Evolutionary conservation across 1,139 yeast genomes (phyloP).

Genomic region (Protomyces pachydermus): DNA sequence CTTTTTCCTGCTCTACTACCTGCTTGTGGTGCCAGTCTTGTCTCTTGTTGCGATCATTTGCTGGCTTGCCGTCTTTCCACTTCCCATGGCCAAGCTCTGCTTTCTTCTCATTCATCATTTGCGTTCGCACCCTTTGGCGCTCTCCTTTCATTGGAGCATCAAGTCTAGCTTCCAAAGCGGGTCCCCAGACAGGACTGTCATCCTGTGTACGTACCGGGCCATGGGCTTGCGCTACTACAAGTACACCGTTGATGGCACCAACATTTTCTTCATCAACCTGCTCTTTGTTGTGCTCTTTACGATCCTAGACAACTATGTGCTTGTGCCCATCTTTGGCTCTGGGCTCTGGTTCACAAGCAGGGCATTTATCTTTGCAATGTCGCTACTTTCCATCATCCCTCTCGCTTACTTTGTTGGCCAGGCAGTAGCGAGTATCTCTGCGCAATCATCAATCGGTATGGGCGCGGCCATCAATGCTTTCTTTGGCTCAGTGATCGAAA

Average conservation of each 20-base stretch:
- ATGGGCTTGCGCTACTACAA: slow-evolving; percentile 90
- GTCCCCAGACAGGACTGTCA: slow-evolving; percentile 44
- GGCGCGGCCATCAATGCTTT: slow-evolving; percentile 98
- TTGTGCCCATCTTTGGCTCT: slow-evolving; percentile 52
- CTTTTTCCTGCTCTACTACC: slow-evolving; percentile 70
- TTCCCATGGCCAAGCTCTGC: slow-evolving; percentile 82
- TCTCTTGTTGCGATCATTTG: slow-evolving; percentile 54
- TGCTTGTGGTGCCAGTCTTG: slow-evolving; percentile 64
- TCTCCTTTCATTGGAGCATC: slow-evolving; percentile 50
- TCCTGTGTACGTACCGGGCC: slow-evolving; percentile 82
- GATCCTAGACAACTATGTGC: slow-evolving; percentile 66
- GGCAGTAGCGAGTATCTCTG: slow-evolving; percentile 97
- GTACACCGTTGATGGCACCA: slow-evolving; percentile 93
- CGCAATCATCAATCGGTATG: slow-evolving; percentile 98
- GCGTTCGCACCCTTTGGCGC: slow-evolving; percentile 84
- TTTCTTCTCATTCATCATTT: slow-evolving; percentile 69
- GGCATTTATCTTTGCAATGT: slow-evolving; percentile 58
- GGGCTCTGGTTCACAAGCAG: slow-evolving; percentile 55
- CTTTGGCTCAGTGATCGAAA: slow-evolving; percentile 92
- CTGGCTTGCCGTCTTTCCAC: slow-evolving; percentile 82
- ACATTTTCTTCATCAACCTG: slow-evolving; percentile 82
- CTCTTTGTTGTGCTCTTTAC: slow-evolving; percentile 75
- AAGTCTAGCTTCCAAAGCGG: slow-evolving; percentile 32
- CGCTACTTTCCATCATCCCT: slow-evolving; percentile 82
- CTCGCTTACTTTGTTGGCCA: slow-evolving; percentile 96